Evolutionary conservation across 345 rosid species (phyloP).

Genomic region (Acer negundo): DNA sequence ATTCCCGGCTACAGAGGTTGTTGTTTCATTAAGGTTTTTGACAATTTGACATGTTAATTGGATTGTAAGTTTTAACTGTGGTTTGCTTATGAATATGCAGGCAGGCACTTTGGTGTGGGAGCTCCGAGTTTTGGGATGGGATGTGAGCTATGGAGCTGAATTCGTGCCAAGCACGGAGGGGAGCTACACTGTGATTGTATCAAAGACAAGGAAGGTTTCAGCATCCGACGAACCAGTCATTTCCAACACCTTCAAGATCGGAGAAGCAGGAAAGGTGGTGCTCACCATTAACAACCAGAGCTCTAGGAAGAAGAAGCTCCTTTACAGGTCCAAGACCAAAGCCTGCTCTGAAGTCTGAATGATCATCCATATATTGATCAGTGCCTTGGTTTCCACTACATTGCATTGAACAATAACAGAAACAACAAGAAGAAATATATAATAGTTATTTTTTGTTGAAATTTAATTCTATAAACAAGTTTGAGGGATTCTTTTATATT

Average conservation of each 20-base stretch:
- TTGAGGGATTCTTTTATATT: neutral
- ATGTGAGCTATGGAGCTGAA: conserved; percentile 78
- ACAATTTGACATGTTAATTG: too few relatives aligned
- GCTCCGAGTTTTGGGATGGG: conserved; percentile 78
- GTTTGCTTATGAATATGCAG: conserved; percentile 38
- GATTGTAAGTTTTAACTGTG: neutral
- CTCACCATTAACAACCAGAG: conserved; percentile 72
- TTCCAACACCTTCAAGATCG: conserved; percentile 56
- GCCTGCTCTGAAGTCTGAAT: conserved; percentile 31
- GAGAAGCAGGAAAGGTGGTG: conserved; percentile 73
- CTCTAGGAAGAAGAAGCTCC: conserved; percentile 86
- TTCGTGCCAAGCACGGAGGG: conserved; percentile 65
- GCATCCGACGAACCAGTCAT: conserved; percentile 64
- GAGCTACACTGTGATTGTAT: conserved; percentile 74
- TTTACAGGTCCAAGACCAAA: conserved; percentile 83
- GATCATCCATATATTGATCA: neutral
- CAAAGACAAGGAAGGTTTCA: conserved; percentile 59
- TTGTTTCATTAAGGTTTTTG: too few relatives aligned
- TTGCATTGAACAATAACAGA: neutral
- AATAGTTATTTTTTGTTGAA: neutral
- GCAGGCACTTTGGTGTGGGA: conserved; percentile 62
- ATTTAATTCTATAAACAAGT: conserved; percentile 2
- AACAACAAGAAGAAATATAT: too few relatives aligned
- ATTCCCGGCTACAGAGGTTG: too few relatives aligned
- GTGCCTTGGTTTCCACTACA: neutral